Conservation (phyloP, 106 monocot genomes). For the Allium cepa region DNA sequence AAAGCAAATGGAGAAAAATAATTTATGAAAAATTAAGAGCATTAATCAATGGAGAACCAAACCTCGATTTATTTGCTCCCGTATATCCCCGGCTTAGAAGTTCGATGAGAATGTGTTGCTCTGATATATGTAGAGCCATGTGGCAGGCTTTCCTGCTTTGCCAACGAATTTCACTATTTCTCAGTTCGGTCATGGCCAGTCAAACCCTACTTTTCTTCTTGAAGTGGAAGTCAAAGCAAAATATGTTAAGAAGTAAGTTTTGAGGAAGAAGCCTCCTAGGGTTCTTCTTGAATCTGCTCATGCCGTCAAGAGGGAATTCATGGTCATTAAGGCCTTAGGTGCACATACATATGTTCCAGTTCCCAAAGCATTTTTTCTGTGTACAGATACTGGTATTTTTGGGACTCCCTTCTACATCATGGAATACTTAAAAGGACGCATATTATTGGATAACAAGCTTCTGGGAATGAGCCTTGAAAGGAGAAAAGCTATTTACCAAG, state of each 20-base stretch:
- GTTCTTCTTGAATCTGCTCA: conserved; percentile 81
- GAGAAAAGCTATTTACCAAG: conserved; percentile 62
- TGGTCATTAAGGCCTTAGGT: conserved; percentile 89
- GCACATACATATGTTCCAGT: conserved; percentile 80
- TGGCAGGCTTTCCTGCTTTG: conserved; percentile 61
- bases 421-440: conserved; percentile 88
- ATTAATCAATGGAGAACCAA: conserved; percentile 28
- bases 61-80: conserved; percentile 59
- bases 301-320: conserved; percentile 84
- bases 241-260: conserved; percentile 54
- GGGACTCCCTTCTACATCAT: conserved; percentile 96
- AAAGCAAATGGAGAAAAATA: too few species aligned
- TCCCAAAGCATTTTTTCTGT: conserved; percentile 83
- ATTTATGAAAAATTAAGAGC: too few species aligned
- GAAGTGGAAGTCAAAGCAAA: conserved; percentile 20
- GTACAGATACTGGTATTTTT: conserved; percentile 74
- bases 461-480: conserved; percentile 50
- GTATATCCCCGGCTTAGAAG: conserved; percentile 40
- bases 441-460: conserved; percentile 72
- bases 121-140: conserved; percentile 41
- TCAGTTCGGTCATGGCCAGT: conserved; percentile 95
- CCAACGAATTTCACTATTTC: conserved; percentile 34
- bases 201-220: conserved; percentile 93
- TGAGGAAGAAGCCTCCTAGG: conserved; percentile 91
- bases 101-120: conserved; percentile 76